Evolutionary conservation across 2,329 filamentous ascomycete species (phyloP).

Genomic region (Pseudogymnoascus sp.): DNA sequence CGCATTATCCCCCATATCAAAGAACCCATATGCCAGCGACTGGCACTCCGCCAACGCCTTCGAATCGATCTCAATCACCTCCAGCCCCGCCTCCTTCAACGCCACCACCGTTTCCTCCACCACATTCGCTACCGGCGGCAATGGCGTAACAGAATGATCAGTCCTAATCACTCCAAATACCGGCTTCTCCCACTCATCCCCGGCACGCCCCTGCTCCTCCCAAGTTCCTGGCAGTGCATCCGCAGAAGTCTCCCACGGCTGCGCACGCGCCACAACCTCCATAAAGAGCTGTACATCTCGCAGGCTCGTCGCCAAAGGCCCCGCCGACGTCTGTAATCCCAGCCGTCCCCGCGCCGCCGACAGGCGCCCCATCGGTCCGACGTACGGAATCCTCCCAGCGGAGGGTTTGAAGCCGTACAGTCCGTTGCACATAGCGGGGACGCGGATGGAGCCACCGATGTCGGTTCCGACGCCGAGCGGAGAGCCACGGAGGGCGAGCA

Average conservation of each 20-base stretch:
- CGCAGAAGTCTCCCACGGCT: constrained; percentile 41
- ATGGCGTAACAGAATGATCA: constrained; percentile 43
- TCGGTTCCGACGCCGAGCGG: constrained; percentile 57
- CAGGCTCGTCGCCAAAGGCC: constrained; percentile 40
- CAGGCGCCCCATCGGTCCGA: constrained; percentile 38
- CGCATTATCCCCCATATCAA: constrained; percentile 45
- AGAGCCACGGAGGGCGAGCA: constrained; percentile 45
- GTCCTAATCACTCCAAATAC: constrained; percentile 41
- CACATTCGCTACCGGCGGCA: constrained; percentile 41
- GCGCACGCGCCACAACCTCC: constrained; percentile 43
- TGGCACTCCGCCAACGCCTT: constrained; percentile 48
- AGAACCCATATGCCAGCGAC: constrained; percentile 48
- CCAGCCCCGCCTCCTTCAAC: constrained; percentile 39
- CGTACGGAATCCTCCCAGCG: constrained; percentile 33
- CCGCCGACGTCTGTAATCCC: constrained; percentile 40
- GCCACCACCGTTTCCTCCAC: constrained; percentile 38
- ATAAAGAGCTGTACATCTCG: constrained; percentile 43
- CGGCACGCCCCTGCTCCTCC: constrained; percentile 25
- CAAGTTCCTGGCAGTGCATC: constrained; percentile 37
- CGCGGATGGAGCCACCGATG: constrained; percentile 41
- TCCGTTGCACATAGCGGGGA: constrained; percentile 42
- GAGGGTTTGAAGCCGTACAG: constrained; percentile 45
- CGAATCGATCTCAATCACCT: constrained; percentile 51
- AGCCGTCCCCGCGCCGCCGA: constrained; percentile 46
- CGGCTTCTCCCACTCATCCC: constrained; percentile 22